Evolutionary conservation across 768 basidiomycete genomes (phyloP).

Genomic region (Tricholoma furcatifolium): DNA sequence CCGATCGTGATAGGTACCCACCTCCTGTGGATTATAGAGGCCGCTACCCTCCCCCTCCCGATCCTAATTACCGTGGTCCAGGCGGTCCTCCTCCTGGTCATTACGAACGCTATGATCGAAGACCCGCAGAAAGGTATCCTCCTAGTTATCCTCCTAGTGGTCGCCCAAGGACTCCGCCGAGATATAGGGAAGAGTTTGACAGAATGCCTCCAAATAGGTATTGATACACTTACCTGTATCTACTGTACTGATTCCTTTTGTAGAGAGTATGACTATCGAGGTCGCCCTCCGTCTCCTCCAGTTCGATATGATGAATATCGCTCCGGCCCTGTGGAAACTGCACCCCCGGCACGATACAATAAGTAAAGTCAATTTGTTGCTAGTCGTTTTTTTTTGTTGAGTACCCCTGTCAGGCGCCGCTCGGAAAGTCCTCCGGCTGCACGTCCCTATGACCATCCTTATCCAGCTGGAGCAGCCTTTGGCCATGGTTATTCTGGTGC

Average conservation of each 20-base stretch:
- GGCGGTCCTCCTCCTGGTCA: slow-evolving; percentile 46
- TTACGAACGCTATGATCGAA: slow-evolving; percentile 64
- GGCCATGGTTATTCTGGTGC: slow-evolving; percentile 51
- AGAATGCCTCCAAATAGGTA: slow-evolving; percentile 54
- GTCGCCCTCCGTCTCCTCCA: slow-evolving; percentile 52
- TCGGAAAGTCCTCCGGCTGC: slow-evolving; percentile 61
- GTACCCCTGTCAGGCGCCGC: slow-evolving; percentile 49
- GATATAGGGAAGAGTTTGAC: slow-evolving; percentile 65
- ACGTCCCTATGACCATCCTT: slow-evolving; percentile 50
- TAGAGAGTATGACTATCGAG: slow-evolving; percentile 62
- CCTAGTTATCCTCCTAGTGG: slow-evolving; percentile 46
- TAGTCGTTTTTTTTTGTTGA: slow-evolving; percentile 2
- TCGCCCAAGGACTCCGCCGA: slow-evolving; percentile 58
- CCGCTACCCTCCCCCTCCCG: slow-evolving; percentile 55
- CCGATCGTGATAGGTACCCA: slow-evolving; percentile 55
- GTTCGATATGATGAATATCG: slow-evolving; percentile 53
- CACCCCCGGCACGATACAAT: slow-evolving; percentile 44
- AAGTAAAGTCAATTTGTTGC: slow-evolving; percentile 29
- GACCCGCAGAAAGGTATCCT: slow-evolving; percentile 50
- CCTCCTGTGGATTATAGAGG: slow-evolving; percentile 53
- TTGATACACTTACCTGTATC: background rate
- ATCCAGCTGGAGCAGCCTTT: slow-evolving; percentile 38
- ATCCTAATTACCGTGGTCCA: slow-evolving; percentile 54
- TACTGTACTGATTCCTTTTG: background rate
- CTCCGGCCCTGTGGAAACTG: slow-evolving; percentile 43